Evolutionary conservation across 345 rosid species (phyloP).

Genomic region (Linum tenue): DNA sequence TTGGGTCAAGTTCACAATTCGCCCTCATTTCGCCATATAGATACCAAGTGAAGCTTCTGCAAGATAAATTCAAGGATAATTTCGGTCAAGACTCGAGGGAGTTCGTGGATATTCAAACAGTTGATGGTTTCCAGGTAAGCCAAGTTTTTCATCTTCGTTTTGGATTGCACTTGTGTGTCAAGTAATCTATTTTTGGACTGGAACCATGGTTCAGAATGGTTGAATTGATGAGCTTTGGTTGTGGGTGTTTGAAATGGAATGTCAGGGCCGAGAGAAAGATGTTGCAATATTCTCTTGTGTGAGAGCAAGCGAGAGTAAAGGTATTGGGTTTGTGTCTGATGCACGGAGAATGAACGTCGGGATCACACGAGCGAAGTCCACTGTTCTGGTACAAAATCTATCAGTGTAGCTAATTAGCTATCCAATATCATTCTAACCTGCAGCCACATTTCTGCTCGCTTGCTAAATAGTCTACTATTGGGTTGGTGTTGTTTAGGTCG

Average conservation of each 20-base stretch:
- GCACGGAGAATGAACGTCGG: slow-evolving; percentile 92
- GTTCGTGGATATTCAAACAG: slow-evolving; percentile 77
- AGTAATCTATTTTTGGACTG: too few species aligned
- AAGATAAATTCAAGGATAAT: slow-evolving; percentile 61
- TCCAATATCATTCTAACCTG: too few species aligned
- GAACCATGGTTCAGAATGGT: too few species aligned
- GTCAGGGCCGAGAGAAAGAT: slow-evolving; percentile 90
- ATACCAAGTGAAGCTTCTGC: slow-evolving; percentile 81
- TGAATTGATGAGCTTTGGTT: not conserved
- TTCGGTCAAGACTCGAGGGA: slow-evolving; percentile 67
- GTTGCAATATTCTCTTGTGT: slow-evolving; percentile 93
- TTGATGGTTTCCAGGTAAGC: slow-evolving; percentile 93
- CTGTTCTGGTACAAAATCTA: slow-evolving; percentile 56
- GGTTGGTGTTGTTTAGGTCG: slow-evolving; percentile 39
- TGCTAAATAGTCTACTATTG: slow-evolving; percentile 8
- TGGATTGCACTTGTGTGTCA: too few species aligned
- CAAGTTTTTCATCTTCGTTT: too few species aligned
- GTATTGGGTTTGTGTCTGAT: slow-evolving; percentile 82
- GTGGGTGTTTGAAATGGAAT: not conserved
- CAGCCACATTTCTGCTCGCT: too few species aligned
- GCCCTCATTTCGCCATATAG: slow-evolving; percentile 88
- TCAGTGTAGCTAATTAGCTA: too few species aligned
- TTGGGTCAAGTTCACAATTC: slow-evolving; percentile 79
- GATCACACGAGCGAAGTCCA: slow-evolving; percentile 85
- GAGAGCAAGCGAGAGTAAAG: slow-evolving; percentile 56